phyloP scores from a whole-genome alignment of 225 moss, liverwort and hornwort species.

The Rhytidiadelphus loreus region DNA sequence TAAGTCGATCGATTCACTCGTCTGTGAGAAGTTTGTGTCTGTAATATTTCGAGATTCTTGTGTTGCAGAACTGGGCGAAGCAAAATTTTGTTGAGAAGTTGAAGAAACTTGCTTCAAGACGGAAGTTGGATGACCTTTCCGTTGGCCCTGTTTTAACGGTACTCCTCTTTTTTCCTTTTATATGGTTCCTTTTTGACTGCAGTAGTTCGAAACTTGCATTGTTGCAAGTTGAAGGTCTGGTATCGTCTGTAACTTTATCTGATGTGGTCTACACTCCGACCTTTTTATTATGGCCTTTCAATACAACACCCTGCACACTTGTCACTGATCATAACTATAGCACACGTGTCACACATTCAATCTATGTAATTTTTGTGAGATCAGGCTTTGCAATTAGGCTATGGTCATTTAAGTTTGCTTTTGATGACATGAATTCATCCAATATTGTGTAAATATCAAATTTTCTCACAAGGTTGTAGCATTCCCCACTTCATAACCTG shows the following conservation, averaged over 20 bases:
- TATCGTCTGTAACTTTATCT: neutral
- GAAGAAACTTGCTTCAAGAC: conserved; percentile 55
- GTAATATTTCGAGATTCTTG: neutral
- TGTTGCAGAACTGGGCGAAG: conserved; percentile 70
- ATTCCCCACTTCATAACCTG: neutral
- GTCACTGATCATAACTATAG: neutral
- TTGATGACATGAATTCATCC: neutral
- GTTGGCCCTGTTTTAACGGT: conserved; percentile 94
- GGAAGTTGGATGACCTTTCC: conserved; percentile 86
- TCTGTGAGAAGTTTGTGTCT: neutral
- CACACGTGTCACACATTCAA: neutral
- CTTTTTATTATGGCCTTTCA: neutral
- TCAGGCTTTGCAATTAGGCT: neutral
- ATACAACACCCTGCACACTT: neutral
- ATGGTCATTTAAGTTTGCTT: neutral
- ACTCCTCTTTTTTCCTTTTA: neutral
- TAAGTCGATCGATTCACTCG: neutral
- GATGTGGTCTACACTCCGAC: neutral
- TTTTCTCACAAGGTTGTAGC: neutral
- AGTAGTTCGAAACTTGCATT: neutral
- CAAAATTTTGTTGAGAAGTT: conserved; percentile 64
- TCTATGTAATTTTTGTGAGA: neutral
- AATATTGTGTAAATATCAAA: neutral
- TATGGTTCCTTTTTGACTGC: neutral
- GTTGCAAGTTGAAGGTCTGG: neutral